Evolutionary conservation across 768 basidiomycete species (phyloP), one percentile per base, ranked within the genome.

Genomic region (Leucocoprinus leucothites): DNA sequence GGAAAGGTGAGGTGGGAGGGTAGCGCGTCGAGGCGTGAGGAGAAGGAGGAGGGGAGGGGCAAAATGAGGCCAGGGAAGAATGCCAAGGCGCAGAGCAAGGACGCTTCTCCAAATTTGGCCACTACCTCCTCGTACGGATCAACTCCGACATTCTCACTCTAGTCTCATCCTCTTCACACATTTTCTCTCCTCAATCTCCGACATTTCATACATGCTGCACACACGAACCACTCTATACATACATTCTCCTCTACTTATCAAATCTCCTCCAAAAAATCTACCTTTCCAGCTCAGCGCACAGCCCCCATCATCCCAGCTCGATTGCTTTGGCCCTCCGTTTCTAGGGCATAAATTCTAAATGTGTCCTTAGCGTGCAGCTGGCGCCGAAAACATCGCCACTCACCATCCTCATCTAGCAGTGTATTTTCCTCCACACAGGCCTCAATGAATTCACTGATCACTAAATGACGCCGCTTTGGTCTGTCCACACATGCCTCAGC

Each of bases 341-440:
- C 57, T 63, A 68, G 26, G 65, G 65, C 46, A 57, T 57, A 56
- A 67, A 67, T 61, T 69, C 65, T 65, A 42, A 40, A 50, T 48
- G 38, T 43, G 31, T 53, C 48, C 56, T 34, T 42, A 52, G 35
- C 46, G 16, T 5, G 31, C 25, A 18, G 9, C 35, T 24, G 25
- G 43, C 18, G 31, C 35, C n/a, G 26, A 8, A 28, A 26, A 48
- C 50, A 16, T 21, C 36, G 31, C 36, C 43, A 71, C 80, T 69
- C 58, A 87, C 92, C 90, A 59, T 90, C 90, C 70, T 96, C 94
- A 66, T 93, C 85, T 35, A 94, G 76, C 41, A 95, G 67, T 0
- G 91, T 92, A 41, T 77, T 80, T 64, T 94, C 91, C n/a, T 91
- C 91, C 28, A 94, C 63, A 64, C 87, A 94, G 4, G 84, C 86